Evolutionary conservation across 2,329 filamentous ascomycete genomes (phyloP), one percentile per base, ranked within the genome.

Genomic region (Aspergillus sp.): DNA sequence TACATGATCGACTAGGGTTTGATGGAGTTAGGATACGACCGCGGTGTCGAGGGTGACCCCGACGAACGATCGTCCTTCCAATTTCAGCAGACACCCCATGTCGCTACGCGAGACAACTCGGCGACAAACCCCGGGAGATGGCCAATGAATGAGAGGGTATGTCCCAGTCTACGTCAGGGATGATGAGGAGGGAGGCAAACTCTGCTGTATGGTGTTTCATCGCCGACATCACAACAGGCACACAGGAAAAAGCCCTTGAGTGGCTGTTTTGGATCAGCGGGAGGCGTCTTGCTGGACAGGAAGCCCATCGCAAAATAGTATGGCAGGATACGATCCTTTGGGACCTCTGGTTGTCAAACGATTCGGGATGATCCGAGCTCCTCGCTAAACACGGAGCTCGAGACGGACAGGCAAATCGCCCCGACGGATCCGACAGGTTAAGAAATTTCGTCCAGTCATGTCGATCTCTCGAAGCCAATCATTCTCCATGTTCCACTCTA

Each of bases 281-380:
- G 47, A 50, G 40, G 40, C 26, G 19, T 20, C 47, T 42, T 49
- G 13, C 40, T 42, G 14, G 17, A 22, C 19, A 8, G 4, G 14
- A 42, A 41, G 11, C 2, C 11, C 17, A 11, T 42, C 17, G 19
- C 19, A 19, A 10, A 42, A 11, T 22, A 13, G 11, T 22, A 13
- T 17, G 40, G 40, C 11, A 13, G 40, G 40, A 42, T 42, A 20
- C 40, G 40, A 42, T 42, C 40, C 40, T 19, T 22, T 42, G 40
- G 19, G 11, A 22, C 16, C 7, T 49, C 36, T 11, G 2, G 2
- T 42, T 16, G 14, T 17, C 11, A 19, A 22, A n/a, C 19, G 46
- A 52, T 44, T 55, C 55, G 52, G 55, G 47, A 55, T 36, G 46
- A 51, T 49, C 55, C 52, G 55, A 57, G 45, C 50, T 14, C 26